A percentile compares a stretch with the other conserved stretches of the same genome.
Conservation (phyloP, 495 filamentous ascomycete species). For the Talaromyces nanjingensis region DNA sequence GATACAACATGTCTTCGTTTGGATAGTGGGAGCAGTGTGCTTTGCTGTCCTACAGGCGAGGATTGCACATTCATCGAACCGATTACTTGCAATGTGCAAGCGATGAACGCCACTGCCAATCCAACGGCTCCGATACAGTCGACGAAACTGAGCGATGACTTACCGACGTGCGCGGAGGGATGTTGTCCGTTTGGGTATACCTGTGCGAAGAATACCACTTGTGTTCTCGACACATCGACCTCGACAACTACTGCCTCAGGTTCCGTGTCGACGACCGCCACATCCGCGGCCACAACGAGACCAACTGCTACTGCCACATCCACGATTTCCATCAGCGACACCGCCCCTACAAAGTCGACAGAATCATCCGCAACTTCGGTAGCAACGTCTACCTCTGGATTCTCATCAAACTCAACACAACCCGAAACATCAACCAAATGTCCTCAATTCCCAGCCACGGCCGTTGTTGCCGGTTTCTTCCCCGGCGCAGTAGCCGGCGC, state of each 20-base stretch:
- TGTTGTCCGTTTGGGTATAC: conserved; percentile 78
- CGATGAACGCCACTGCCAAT: conserved; percentile 55
- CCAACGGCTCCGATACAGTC: conserved; percentile 63
- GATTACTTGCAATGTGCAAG: conserved; percentile 61
- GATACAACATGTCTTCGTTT: conserved; percentile 56
- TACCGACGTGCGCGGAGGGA: conserved; percentile 49
- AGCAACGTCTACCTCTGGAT: conserved; percentile 11
- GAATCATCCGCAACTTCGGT: conserved; percentile 12
- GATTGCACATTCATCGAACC: conserved; percentile 61
- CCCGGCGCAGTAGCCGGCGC: conserved; percentile 51
- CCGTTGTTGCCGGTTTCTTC: conserved; percentile 57
- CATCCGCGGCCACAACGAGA: conserved; percentile 17
- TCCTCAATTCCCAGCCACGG: conserved; percentile 40
- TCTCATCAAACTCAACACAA: conserved; percentile 14
- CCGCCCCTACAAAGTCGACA: conserved; percentile 14
- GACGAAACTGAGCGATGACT: conserved; percentile 48
- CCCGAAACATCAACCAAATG: conserved; percentile 16
- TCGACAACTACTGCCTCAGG: conserved; percentile 24
- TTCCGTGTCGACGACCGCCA: conserved; percentile 19
- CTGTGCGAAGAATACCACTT: conserved; percentile 47
- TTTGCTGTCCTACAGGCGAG: conserved; percentile 66
- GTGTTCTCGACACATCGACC: conserved; percentile 31
- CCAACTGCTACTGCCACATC: conserved; percentile 7
- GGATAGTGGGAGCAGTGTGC: conserved; percentile 57
- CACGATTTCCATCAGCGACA: conserved; percentile 2